Conservation (phyloP, 345 rosid species). For the Cardiospermum halicacabum region DNA sequence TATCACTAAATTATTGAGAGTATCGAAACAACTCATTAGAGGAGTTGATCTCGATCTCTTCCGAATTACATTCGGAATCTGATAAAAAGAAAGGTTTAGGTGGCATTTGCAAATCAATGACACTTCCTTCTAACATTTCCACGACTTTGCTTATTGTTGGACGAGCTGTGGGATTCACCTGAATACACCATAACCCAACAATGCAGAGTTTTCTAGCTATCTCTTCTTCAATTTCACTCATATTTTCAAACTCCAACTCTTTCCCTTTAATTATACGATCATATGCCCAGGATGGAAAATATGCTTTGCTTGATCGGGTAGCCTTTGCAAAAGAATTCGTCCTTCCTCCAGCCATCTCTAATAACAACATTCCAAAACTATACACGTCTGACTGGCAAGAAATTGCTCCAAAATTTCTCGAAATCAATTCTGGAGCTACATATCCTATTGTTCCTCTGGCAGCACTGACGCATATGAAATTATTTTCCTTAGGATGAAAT, state of each 20-base stretch:
- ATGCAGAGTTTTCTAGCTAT: conserved; percentile 25
- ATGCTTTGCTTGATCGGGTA: background rate
- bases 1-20: no score
- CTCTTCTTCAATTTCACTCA: conserved; percentile 11
- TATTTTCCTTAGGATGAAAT: background rate
- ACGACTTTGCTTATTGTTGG: conserved; percentile 35
- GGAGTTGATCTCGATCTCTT: no score
- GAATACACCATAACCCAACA: conserved; percentile 40
- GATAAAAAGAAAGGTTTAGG: conserved; percentile 21
- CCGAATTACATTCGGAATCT: no score
- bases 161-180: conserved; percentile 23
- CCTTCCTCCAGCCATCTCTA: conserved; percentile 10
- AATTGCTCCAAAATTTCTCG: background rate
- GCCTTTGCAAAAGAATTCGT: background rate
- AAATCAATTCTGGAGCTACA: background rate
- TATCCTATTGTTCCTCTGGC: conserved; percentile 1
- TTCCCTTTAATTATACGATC: conserved; percentile 17
- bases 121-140: conserved; percentile 26
- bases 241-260: conserved; percentile 22
- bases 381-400: conserved; percentile 7
- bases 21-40: no score
- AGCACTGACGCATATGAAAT: background rate
- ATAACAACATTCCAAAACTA: conserved; percentile 4
- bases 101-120: conserved; percentile 25
- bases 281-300: conserved; percentile 19